Evolutionary conservation across 768 basidiomycete species (phyloP), one percentile per base, ranked within the genome.

Genomic region (Hemileccinum impolitum): DNA sequence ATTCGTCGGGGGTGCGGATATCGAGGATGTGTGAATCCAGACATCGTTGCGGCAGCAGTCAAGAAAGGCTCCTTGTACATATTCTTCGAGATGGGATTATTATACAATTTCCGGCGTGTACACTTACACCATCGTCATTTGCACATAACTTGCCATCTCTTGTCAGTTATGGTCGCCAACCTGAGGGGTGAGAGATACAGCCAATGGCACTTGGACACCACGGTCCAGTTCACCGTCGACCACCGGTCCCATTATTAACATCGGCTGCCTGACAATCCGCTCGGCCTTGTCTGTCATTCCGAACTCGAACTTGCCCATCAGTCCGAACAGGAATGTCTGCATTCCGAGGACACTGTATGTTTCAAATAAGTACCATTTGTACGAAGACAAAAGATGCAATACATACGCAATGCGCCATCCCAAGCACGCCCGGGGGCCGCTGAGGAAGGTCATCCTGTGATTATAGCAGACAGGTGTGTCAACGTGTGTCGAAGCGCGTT

Each of bases 221-320:
- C 28, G 28, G 28, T 30, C 8, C 9, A 30, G 28, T 30, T 30
- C 28, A 30, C 28, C 11, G 9, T 67, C 63, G 18, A 73, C 56
- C 15, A 64, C 64, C n/a, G 71, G 70, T 14, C 56, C 51, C 70
- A 72, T 69, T 3, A 68, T 54, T 23, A 55, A 18, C 35, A 58
- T 60, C 18, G 56, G 49, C 38, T 67, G 64, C 30, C 67, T 58
- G 7, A 67, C 48, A 38, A 75, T 31, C 15, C 57, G 57, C 21
- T 63, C 52, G 4, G 59, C 28, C 26, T 58, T 58, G n/a, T 68
- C 60, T 6, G 70, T 67, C 40, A 59, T 50, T 15, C 55, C 55
- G 53, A 83, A 79, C 55, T 81, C 78, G 57, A 82, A 80, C 52
- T 77, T 70, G 34, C 71, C 64, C 28, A 84, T 57, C 14, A 82